Conservation (phyloP, 768 basidiomycete species). For the Strobilomyces echinocephalus region DNA sequence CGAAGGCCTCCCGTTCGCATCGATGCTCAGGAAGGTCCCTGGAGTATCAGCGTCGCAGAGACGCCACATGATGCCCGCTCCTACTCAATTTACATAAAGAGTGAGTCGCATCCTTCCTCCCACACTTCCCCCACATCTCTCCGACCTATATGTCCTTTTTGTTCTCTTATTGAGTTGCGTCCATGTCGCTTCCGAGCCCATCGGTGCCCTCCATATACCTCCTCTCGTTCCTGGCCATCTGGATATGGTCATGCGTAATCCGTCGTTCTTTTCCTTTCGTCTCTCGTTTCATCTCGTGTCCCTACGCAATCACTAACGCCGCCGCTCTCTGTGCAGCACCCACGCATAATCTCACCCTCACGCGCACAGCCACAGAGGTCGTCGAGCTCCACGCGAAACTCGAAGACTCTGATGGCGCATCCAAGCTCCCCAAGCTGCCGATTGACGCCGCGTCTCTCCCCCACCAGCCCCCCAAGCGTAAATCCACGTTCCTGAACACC, state of each 20-base stretch:
- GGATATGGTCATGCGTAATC: constrained; percentile 10
- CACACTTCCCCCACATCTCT: constrained; percentile 21
- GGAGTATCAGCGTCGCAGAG: constrained; percentile 87
- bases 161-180: constrained; percentile 18
- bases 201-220: constrained; percentile 21
- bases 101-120: constrained; percentile 44
- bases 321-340: constrained; percentile 52
- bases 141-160: constrained; percentile 13
- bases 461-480: constrained; percentile 56
- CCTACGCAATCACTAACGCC: constrained; percentile 26
- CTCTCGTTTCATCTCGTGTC: constrained; percentile 16
- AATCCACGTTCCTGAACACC: constrained; percentile 81
- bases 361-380: constrained; percentile 70
- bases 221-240: constrained; percentile 14
- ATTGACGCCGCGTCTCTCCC: constrained; percentile 53
- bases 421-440: constrained; percentile 58
- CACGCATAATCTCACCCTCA: constrained; percentile 85
- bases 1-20: constrained; percentile 54
- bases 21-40: constrained; percentile 75
- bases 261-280: constrained; percentile 10
- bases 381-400: constrained; percentile 81
- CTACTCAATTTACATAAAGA: constrained; percentile 87
- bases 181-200: constrained; percentile 24
- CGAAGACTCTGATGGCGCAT: constrained; percentile 53
- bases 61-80: constrained; percentile 63